Evolutionary conservation across 805 yeast genomes (phyloP).

Genomic region (Diddensiella transvaalensis): DNA sequence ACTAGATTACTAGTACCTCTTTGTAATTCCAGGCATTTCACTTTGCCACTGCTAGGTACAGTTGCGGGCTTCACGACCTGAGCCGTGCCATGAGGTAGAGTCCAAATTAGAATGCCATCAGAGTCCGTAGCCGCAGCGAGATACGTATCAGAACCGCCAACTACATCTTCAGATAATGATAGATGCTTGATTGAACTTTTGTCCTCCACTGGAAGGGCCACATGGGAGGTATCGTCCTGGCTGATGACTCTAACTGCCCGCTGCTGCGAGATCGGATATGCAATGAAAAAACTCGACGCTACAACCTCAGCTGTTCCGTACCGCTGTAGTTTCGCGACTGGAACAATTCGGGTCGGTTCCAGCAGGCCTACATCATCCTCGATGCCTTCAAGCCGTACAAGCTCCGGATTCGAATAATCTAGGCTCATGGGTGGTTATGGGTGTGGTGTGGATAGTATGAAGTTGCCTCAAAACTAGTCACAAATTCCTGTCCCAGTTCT

Average conservation of each 20-base stretch:
- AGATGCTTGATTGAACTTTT: slow-evolving; percentile 3
- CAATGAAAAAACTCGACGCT: slow-evolving; percentile 20
- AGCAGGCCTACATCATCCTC: no score
- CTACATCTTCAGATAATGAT: not conserved
- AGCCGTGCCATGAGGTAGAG: not conserved
- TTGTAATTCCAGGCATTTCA: not conserved
- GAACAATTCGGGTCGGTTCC: not conserved
- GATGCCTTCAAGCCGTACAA: no score
- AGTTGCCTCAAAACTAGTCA: no score
- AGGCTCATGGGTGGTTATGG: no score
- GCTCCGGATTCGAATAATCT: no score
- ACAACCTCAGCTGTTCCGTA: slow-evolving; percentile 6
- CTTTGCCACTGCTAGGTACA: not conserved
- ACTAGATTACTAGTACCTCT: not conserved
- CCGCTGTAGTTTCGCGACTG: not conserved
- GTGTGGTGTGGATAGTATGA: no score
- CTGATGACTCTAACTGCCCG: slow-evolving; percentile 22
- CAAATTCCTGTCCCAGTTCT: no score
- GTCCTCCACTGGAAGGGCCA: slow-evolving; percentile 12
- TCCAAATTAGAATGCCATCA: not conserved
- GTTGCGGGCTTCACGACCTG: not conserved
- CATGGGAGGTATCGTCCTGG: slow-evolving; percentile 21
- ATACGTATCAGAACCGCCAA: not conserved
- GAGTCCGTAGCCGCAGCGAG: not conserved
- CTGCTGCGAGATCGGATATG: slow-evolving; percentile 22